Evolutionary conservation across 352 stramenopile species (phyloP), one percentile per base, ranked within the genome.

Genomic region (Pythium sp.): DNA sequence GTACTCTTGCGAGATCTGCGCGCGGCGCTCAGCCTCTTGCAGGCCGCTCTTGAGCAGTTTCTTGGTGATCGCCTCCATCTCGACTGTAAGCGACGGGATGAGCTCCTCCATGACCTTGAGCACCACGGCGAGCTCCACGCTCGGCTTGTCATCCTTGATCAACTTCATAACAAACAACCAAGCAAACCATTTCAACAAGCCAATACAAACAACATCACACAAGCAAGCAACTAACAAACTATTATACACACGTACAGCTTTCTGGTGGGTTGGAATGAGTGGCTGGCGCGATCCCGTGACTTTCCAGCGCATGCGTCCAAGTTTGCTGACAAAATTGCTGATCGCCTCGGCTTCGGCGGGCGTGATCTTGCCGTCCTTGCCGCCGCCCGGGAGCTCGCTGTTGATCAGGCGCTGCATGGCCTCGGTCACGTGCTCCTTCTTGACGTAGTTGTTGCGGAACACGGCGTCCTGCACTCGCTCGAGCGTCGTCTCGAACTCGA

Each of bases 401-500:
- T 73, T 69, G 61, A 84, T 74, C 22, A 94, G 70, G 38, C 75
- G 77, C 64, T 87, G 73, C 73, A 94, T 79, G 30, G 87, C 87
- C 34, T 91, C 83, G 41, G 82, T 75, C 38, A 94, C 87, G 43
- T 94, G 85, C 58, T 86, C 74, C 56, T 94, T 93, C 54, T 79
- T 85, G 63, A 93, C 83, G 72, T 92, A 89, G 67, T 94, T 86
- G 72, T 94, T 93, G 49, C 85, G 82, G 62, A 94, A 94, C 14
- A 94, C 87, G 0, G 85, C 83, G 70, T 92, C 85, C 68, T 94
- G 87, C 46, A 94, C 87, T 67, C 86, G 88, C 64, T 91, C 82
- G 8, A 94, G 76, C 68, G 86, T 89, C 11, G 77, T 80, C 71
- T 94, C 87, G 60, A 94, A 94, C 34, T 78, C 77, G 38, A 93